Percentiles rank a stretch among this genome's conserved stretches.
These are phyloP conservation scores for Yamadazyma pseudoaaseri DNA, from an alignment of 1,139 yeast species.

Conservation along the genomic window DNA sequence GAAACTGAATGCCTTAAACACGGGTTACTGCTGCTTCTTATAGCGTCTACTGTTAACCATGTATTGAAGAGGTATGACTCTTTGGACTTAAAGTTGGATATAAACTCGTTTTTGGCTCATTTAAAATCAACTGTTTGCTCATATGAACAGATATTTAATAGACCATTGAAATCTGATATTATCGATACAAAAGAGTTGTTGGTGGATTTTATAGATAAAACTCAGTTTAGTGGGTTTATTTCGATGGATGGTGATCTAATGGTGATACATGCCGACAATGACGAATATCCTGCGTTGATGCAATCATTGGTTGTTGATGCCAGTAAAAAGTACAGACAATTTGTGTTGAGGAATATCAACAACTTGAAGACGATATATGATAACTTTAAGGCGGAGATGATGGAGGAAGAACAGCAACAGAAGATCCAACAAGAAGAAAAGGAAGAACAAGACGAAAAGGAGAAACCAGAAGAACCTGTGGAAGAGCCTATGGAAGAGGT, in stretches of 20 bases:
- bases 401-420: background rate
- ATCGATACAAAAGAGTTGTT: constrained; percentile 12
- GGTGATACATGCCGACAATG: constrained; percentile 11
- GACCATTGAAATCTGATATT: constrained; percentile 10
- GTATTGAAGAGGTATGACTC: constrained; percentile 18
- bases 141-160: constrained; percentile 12
- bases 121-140: constrained; percentile 7
- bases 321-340: constrained; percentile 23
- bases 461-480: constrained; percentile 1
- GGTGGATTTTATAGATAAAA: constrained; percentile 6
- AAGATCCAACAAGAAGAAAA: constrained; percentile 2
- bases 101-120: constrained; percentile 12
- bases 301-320: constrained; percentile 26
- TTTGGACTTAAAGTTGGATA: constrained; percentile 12
- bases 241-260: constrained; percentile 12
- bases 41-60: constrained; percentile 31
- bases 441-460: constrained; percentile 1
- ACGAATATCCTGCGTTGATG: constrained; percentile 16
- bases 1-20: constrained; percentile 15
- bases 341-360: constrained; percentile 27
- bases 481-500: background rate
- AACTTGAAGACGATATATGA: constrained; percentile 16
- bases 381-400: constrained; percentile 1
- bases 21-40: constrained; percentile 24
- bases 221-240: constrained; percentile 11